These are phyloP conservation scores for Leccinum imitatum DNA, from an alignment of 768 basidiomycete genomes.

Conservation along the genomic window DNA sequence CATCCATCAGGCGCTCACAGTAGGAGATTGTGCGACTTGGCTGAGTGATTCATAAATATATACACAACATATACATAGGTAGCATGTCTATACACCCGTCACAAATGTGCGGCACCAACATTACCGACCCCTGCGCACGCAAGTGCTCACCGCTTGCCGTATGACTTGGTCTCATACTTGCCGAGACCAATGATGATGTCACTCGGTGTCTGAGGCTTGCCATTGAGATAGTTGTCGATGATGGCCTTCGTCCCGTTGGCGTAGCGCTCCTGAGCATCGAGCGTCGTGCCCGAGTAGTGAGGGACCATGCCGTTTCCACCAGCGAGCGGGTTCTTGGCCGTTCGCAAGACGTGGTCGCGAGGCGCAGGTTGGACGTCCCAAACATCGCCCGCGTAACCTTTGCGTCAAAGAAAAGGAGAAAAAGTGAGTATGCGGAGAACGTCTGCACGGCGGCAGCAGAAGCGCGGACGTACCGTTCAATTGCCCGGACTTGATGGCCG, in stretches of 20 bases:
- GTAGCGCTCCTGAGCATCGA: constrained; percentile 88
- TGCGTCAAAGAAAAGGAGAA: not conserved
- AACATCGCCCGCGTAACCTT: constrained; percentile 55
- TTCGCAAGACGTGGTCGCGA: constrained; percentile 83
- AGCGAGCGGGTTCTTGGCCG: constrained; percentile 74
- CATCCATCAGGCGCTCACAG: not conserved
- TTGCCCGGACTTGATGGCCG: constrained; percentile 73
- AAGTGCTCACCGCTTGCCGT: constrained; percentile 28
- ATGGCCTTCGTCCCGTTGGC: constrained; percentile 70
- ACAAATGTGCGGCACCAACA: not conserved
- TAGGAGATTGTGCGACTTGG: not conserved
- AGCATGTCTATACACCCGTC: not conserved
- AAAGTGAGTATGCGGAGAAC: not conserved
- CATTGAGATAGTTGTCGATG: constrained; percentile 64
- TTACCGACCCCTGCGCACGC: not conserved
- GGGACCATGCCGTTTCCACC: constrained; percentile 91
- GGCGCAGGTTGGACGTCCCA: constrained; percentile 90
- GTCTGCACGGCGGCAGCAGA: not conserved
- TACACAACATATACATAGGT: not conserved
- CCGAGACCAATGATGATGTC: constrained; percentile 81
- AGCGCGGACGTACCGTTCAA: constrained; percentile 46
- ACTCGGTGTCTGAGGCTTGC: constrained; percentile 66
- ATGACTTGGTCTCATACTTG: constrained; percentile 49
- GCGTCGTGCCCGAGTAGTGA: constrained; percentile 85
- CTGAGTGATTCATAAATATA: not conserved